These are phyloP conservation scores for Rosa persica DNA, from an alignment of 306 rosid genomes.

Conservation along the genomic window DNA sequence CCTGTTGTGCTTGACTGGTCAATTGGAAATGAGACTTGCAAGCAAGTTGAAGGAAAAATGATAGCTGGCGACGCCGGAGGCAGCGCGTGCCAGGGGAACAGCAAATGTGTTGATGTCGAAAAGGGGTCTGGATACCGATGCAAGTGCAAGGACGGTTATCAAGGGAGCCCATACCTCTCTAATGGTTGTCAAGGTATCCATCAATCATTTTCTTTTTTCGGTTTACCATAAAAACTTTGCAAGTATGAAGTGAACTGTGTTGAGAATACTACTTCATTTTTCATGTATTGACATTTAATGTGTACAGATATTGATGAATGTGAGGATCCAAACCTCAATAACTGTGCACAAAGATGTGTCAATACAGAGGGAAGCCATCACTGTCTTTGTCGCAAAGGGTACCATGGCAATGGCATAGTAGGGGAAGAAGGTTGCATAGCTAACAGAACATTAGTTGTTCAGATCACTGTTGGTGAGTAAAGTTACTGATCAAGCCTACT, in stretches of 20 bases:
- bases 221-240: background rate
- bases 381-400: slow-evolving; percentile 10
- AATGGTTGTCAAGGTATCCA: slow-evolving; percentile 36
- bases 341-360: slow-evolving; percentile 2
- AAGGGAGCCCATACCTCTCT: slow-evolving; percentile 46
- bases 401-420: slow-evolving; percentile 15
- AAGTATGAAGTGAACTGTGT: background rate
- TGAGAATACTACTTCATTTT: background rate
- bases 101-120: background rate
- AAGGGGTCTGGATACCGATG: slow-evolving; percentile 35
- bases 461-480: background rate
- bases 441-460: background rate
- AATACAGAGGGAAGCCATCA: slow-evolving; percentile 13
- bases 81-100: slow-evolving; percentile 6
- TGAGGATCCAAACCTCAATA: background rate
- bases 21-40: slow-evolving; percentile 21
- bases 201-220: background rate
- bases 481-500: background rate
- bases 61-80: background rate
- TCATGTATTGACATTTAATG: background rate
- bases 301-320: slow-evolving; percentile 25
- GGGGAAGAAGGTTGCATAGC: slow-evolving; percentile 13
- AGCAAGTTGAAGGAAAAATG: background rate
- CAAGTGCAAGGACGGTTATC: slow-evolving; percentile 32
- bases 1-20: slow-evolving; percentile 47